These are phyloP conservation scores for Fusarium foetens DNA, from an alignment of 2,329 filamentous ascomycete species.

Conservation along the genomic window DNA sequence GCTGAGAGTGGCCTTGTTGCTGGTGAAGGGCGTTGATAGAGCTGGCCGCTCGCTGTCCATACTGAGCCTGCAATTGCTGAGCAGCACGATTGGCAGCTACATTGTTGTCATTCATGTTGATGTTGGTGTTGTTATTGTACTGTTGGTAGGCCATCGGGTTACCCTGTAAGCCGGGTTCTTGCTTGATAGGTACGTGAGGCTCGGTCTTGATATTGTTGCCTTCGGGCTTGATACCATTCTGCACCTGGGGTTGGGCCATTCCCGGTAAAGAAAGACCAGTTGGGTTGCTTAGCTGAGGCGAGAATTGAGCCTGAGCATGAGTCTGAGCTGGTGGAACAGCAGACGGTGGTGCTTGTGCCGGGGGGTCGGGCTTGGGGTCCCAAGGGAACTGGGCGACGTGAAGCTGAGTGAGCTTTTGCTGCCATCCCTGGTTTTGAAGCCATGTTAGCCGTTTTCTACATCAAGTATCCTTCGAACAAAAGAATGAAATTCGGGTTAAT, in stretches of 20 bases:
- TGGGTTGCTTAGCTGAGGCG: conserved; percentile 41
- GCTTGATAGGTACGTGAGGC: conserved; percentile 55
- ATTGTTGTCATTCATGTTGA: conserved; percentile 47
- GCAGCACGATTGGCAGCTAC: conserved; percentile 66
- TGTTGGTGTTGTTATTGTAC: conserved; percentile 42
- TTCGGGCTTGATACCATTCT: conserved; percentile 58
- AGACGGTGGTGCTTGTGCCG: conserved; percentile 50
- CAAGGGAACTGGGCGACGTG: conserved; percentile 91
- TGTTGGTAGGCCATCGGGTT: conserved; percentile 48
- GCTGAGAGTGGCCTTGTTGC: conserved; percentile 44
- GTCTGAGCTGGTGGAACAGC: conserved; percentile 36
- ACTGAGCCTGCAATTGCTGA: conserved; percentile 67
- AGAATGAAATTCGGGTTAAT: neutral
- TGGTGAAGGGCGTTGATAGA: conserved; percentile 72
- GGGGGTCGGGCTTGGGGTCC: conserved; percentile 85
- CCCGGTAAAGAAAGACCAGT: conserved; percentile 46
- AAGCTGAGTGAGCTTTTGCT: conserved; percentile 86
- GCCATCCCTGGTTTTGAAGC: conserved; percentile 77
- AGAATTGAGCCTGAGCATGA: conserved; percentile 48
- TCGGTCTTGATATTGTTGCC: conserved; percentile 59
- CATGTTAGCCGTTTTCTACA: conserved; percentile 34
- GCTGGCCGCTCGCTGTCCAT: conserved; percentile 70
- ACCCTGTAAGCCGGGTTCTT: conserved; percentile 54
- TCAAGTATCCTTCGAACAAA: neutral
- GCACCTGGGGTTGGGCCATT: conserved; percentile 42